Percentiles rank a stretch among this genome's conserved stretches.
These are phyloP conservation scores for Lepiota brunneoincarnata DNA, from an alignment of 768 basidiomycete species.

Conservation along the genomic window DNA sequence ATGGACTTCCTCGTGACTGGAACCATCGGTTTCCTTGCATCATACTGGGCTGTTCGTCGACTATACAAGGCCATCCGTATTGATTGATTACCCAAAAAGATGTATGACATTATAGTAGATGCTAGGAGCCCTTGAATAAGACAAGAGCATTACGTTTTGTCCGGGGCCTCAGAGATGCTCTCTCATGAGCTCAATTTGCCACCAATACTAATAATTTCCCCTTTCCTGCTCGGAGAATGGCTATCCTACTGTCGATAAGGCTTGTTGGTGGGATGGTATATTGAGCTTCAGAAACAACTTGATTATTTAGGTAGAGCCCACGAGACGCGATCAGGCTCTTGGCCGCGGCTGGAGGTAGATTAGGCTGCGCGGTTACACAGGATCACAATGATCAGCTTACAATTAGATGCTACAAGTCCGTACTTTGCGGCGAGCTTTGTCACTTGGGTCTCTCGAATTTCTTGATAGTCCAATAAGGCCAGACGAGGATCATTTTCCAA, in stretches of 20 bases:
- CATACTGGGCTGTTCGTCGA: constrained; percentile 86
- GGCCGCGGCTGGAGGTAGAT: constrained; percentile 53
- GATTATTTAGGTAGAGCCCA: constrained; percentile 74
- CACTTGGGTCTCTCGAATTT: constrained; percentile 53
- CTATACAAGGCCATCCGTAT: constrained; percentile 83
- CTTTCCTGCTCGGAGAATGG: constrained; percentile 72
- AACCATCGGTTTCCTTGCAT: constrained; percentile 87
- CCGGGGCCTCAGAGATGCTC: no score
- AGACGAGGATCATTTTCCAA: constrained; percentile 68
- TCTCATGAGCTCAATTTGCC: constrained; percentile 8
- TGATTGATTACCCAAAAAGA: constrained; percentile 40
- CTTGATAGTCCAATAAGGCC: constrained; percentile 42
- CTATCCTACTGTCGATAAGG: constrained; percentile 60
- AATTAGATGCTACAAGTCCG: constrained; percentile 59
- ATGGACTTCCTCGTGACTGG: constrained; percentile 88
- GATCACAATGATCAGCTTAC: constrained; percentile 37
- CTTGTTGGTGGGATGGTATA: constrained; percentile 38
- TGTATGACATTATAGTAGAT: background rate
- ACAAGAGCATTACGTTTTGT: background rate
- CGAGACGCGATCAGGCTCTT: constrained; percentile 57
- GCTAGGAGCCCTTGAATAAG: background rate
- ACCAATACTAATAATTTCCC: constrained; percentile 63
- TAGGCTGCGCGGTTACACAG: background rate
- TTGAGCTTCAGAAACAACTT: constrained; percentile 47
- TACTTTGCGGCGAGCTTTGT: constrained; percentile 59